Conservation (phyloP, 139 green algal genomes). For the Micractinium conductrix region DNA sequence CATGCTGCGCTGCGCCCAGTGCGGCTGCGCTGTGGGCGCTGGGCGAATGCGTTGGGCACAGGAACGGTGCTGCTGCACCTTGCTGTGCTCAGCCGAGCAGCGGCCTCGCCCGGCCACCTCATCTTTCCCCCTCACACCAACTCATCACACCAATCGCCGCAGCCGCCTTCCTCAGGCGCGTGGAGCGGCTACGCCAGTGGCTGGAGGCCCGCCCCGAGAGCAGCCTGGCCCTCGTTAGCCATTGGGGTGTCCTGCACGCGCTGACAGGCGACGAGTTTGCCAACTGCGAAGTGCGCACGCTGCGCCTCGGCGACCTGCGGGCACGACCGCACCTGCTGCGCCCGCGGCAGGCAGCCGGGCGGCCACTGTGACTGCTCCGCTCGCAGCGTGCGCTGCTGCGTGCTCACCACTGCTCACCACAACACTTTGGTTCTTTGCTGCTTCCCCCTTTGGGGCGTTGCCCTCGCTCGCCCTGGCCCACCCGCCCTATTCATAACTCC, state of each 20-base stretch:
- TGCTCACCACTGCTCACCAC: too few relatives aligned
- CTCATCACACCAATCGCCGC: neutral
- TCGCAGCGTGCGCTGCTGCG: neutral
- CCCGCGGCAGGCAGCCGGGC: too few relatives aligned
- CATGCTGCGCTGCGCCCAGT: neutral
- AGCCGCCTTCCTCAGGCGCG: constrained; percentile 52
- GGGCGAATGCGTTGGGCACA: neutral
- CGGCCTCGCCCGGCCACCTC: neutral
- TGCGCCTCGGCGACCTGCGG: neutral
- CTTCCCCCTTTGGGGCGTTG: too few relatives aligned
- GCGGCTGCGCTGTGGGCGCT: neutral
- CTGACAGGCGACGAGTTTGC: constrained; percentile 53
- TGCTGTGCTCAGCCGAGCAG: neutral
- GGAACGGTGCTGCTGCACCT: too few relatives aligned
- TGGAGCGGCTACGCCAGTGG: constrained; percentile 51
- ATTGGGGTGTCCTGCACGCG: constrained; percentile 63
- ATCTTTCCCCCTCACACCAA: neutral
- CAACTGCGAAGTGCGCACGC: constrained; percentile 50
- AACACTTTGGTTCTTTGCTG: too few relatives aligned
- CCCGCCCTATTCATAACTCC: too few relatives aligned
- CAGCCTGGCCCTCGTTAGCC: constrained; percentile 59
- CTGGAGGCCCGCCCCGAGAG: constrained; percentile 57
- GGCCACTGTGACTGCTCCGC: neutral
- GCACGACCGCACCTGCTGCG: neutral
- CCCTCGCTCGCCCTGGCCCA: too few relatives aligned